phyloP scores from a whole-genome alignment of 2,329 filamentous ascomycete genomes.

The Verticillium albo-atrum region DNA sequence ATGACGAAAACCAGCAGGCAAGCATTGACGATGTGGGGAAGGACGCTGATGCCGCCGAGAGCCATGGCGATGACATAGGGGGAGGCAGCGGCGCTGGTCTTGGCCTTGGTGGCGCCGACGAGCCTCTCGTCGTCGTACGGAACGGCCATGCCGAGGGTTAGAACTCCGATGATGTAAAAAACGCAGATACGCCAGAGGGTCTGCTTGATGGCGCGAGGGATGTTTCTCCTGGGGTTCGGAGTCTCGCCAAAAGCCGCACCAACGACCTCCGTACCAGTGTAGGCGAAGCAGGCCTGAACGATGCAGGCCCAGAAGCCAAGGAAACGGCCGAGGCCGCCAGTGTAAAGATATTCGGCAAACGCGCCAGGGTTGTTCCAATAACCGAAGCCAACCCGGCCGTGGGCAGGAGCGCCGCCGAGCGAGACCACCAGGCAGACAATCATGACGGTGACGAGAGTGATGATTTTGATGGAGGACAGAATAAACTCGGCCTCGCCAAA shows the following conservation, averaged over 20 bases:
- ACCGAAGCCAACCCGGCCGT: constrained; percentile 33
- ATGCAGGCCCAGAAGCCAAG: constrained; percentile 33
- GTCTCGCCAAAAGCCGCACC: constrained; percentile 62
- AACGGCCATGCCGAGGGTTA: constrained; percentile 19
- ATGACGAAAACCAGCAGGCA: constrained; percentile 18
- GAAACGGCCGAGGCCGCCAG: constrained; percentile 30
- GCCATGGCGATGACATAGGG: constrained; percentile 19
- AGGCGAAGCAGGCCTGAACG: constrained; percentile 37
- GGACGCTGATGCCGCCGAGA: constrained; percentile 12
- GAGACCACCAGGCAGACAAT: constrained; percentile 31
- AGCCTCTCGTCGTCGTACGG: constrained; percentile 16
- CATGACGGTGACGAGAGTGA: constrained; percentile 35
- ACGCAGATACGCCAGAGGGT: constrained; percentile 18
- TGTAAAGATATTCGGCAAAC: constrained; percentile 29
- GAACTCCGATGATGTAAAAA: constrained; percentile 18
- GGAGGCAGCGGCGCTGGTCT: constrained; percentile 22
- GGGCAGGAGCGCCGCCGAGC: constrained; percentile 32
- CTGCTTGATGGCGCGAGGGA: constrained; percentile 17
- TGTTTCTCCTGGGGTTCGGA: constrained; percentile 16
- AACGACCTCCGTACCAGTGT: constrained; percentile 64
- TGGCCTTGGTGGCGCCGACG: constrained; percentile 1
- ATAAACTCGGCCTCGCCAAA: constrained; percentile 45
- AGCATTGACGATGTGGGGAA: constrained; percentile 18
- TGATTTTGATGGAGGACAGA: constrained; percentile 38
- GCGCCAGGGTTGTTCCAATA: constrained; percentile 40